phyloP scores from a whole-genome alignment of 495 filamentous ascomycete genomes.

The Aspergillus bridgeri region DNA sequence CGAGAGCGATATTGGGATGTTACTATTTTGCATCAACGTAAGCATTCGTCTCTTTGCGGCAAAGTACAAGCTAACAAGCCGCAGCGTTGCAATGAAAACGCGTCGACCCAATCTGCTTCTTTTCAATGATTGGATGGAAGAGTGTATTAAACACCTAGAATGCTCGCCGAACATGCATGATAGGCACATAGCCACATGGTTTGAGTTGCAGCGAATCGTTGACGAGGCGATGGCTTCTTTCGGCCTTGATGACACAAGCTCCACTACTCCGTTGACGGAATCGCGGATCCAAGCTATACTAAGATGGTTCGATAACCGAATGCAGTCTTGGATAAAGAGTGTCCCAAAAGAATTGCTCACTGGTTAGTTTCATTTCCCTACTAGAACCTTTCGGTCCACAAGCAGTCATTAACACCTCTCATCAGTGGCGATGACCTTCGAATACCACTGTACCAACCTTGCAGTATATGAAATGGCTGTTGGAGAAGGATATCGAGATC shows the following conservation, averaged over 20 bases:
- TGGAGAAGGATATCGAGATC: slow-evolving; percentile 49
- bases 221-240: slow-evolving; percentile 48
- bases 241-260: slow-evolving; percentile 48
- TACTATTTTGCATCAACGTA: slow-evolving; percentile 47
- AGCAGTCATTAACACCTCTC: not conserved
- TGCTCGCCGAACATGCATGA: slow-evolving; percentile 37
- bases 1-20: slow-evolving; percentile 44
- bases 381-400: too few species aligned
- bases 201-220: slow-evolving; percentile 42
- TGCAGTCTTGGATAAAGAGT: slow-evolving; percentile 43
- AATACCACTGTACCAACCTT: slow-evolving; percentile 45
- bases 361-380: slow-evolving; percentile 23
- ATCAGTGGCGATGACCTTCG: slow-evolving; percentile 40
- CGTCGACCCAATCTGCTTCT: slow-evolving; percentile 49
- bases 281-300: slow-evolving; percentile 43
- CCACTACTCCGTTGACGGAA: slow-evolving; percentile 40
- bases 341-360: slow-evolving; percentile 37
- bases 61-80: slow-evolving; percentile 4
- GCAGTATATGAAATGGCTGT: slow-evolving; percentile 50
- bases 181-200: slow-evolving; percentile 43
- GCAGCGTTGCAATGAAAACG: slow-evolving; percentile 49
- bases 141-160: slow-evolving; percentile 43
- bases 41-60: slow-evolving; percentile 9
- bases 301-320: slow-evolving; percentile 46
- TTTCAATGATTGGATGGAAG: slow-evolving; percentile 47